A percentile compares a stretch with the other conserved stretches of the same genome.
phyloP scores from a whole-genome alignment of 2,329 filamentous ascomycete species.

The Cyclaneusma minus region DNA sequence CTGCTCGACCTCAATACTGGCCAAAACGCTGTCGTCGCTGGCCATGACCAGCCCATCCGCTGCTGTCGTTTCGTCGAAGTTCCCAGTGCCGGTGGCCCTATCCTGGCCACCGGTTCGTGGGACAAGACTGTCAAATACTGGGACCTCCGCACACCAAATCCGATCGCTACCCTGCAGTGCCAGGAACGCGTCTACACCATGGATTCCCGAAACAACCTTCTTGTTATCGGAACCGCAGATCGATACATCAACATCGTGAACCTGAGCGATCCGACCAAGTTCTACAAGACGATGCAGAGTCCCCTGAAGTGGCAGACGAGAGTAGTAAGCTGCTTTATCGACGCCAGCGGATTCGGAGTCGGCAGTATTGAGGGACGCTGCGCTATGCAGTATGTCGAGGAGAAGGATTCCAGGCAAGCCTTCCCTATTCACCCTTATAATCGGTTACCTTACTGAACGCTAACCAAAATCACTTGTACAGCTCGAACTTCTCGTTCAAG shows the following conservation, averaged over 20 bases:
- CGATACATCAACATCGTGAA: slow-evolving; percentile 94
- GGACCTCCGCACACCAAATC: slow-evolving; percentile 55
- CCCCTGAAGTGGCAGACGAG: slow-evolving; percentile 97
- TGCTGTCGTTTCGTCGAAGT: slow-evolving; percentile 64
- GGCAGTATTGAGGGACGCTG: slow-evolving; percentile 95
- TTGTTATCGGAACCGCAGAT: slow-evolving; percentile 87
- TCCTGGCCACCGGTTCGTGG: slow-evolving; percentile 87
- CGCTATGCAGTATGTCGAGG: slow-evolving; percentile 95
- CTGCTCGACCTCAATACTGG: slow-evolving; percentile 66
- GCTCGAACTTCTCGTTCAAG: slow-evolving; percentile 97
- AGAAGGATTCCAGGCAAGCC: slow-evolving; percentile 70
- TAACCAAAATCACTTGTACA: slow-evolving; percentile 19
- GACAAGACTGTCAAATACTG: slow-evolving; percentile 86
- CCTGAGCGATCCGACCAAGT: slow-evolving; percentile 70
- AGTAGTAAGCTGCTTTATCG: slow-evolving; percentile 86
- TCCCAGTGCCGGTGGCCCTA: slow-evolving; percentile 44
- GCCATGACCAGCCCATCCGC: slow-evolving; percentile 72
- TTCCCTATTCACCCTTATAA: slow-evolving; percentile 2
- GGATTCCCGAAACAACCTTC: slow-evolving; percentile 75
- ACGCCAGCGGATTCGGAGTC: slow-evolving; percentile 83
- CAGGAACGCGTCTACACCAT: slow-evolving; percentile 80
- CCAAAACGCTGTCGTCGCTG: slow-evolving; percentile 50
- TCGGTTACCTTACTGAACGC: slow-evolving; percentile 5
- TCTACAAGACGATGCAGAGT: slow-evolving; percentile 93
- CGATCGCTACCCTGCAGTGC: slow-evolving; percentile 48